Evolutionary conservation across 495 filamentous ascomycete species (phyloP), one percentile per base, ranked within the genome.

Genomic region (Jackrogersella multiformis): DNA sequence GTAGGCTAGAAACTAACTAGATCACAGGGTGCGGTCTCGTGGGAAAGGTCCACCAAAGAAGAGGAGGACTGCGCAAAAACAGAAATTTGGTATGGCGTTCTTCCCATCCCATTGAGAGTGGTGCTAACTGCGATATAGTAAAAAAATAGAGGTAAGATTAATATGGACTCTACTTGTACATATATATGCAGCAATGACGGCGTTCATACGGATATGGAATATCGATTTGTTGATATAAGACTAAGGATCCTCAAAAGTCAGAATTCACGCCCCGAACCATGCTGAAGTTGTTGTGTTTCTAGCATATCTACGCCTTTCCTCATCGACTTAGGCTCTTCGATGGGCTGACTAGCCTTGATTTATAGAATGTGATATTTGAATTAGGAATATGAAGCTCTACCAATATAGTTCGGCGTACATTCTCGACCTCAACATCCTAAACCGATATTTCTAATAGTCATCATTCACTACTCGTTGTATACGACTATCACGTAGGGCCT

Each of bases 21-120:
- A 42, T 5, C 2, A 62, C 15, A 92, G 88, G 66, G 78, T 88
- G 71, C 95, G 90, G 80, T 71, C 82, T 13, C 88, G 91, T 76
- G 95, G 94, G 48, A 98, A 98, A 79, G 91, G 90, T 12, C 84
- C 91, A 26, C 93, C 94, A 16, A 96, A 93, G 84, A 97, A 97
- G 87, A 95, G 94, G 81, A 86, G 82, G 75, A 87, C 81, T 23
- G 82, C 84, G 56, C 81, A 48, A 13, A 42, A 42, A 13, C 4
- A 39, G 15, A 85, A 8, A 24, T 15, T n/a, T 73, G 86, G 90
- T 92, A 85, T 77, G 80, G 75, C 39, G 12, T 57, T 52, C 8
- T n/a, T 23, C 9, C 24, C 9, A 16, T 57, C 28, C 7, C 16
- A 2, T 61, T 20, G 20, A 8, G 26, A 59, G 45, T 57, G 4